A percentile compares a stretch with the other conserved stretches of the same genome.
Evolutionary conservation across 345 rosid genomes (phyloP).

Genomic region (rapeseed (Brassica napus)): Da-Ae NC_063446.1:34831501-34832000

Average conservation of each 20-base stretch:
- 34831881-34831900: neutral
- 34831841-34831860: conserved; percentile 44
- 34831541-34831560: conserved; percentile 86
- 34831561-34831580: conserved; percentile 77
- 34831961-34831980: conserved; percentile 95
- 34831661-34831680: neutral
- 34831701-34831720: conserved; percentile 77
- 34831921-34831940: conserved; percentile 48
- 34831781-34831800: conserved; percentile 94
- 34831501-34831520: neutral
- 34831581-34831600: conserved; percentile 95
- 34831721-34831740: conserved; percentile 74
- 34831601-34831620: conserved; percentile 75
- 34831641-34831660: conserved; percentile 5
- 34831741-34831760: conserved; percentile 84
- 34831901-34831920: neutral
- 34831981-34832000: conserved; percentile 81
- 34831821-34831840: conserved; percentile 95
- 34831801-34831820: conserved; percentile 96
- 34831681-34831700: conserved; percentile 21
- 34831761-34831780: conserved; percentile 65
- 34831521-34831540: conserved; percentile 42
- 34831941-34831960: conserved; percentile 88
- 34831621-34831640: conserved; percentile 51
- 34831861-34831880: neutral